phyloP scores from a whole-genome alignment of 2,329 filamentous ascomycete genomes.

The Trichoderma harzianum region DNA sequence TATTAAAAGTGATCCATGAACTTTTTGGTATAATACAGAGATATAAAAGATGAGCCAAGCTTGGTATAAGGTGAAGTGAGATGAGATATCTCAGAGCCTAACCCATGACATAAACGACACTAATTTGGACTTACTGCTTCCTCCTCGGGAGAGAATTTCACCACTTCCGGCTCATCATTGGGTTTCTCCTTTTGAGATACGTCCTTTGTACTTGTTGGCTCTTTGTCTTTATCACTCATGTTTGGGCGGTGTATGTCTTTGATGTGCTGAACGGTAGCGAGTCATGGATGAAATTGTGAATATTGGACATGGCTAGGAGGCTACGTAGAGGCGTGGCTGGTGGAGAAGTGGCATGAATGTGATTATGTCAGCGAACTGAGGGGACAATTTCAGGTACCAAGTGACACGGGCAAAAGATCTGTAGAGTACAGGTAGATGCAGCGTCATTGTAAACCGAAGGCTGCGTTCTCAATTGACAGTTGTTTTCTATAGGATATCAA shows the following conservation, averaged over 20 bases:
- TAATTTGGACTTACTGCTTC: constrained; percentile 45
- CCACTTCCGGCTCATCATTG: constrained; percentile 25
- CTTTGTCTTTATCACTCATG: neutral
- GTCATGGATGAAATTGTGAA: neutral
- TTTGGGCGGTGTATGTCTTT: neutral
- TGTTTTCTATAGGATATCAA: neutral
- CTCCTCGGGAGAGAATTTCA: constrained; percentile 52
- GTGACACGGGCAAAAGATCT: neutral
- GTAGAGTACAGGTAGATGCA: no score
- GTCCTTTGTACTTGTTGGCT: neutral
- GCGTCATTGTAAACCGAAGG: neutral
- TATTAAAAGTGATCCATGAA: neutral
- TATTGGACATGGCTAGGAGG: neutral
- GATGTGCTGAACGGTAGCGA: neutral
- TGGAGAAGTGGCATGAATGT: neutral
- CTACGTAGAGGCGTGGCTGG: neutral
- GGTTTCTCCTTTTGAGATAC: neutral
- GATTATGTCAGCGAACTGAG: constrained; percentile 7
- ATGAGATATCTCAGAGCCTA: neutral
- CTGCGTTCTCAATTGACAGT: neutral
- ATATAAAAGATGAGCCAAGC: neutral
- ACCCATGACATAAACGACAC: neutral
- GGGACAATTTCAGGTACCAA: neutral
- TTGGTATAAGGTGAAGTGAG: neutral
- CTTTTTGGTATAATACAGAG: accelerated